Conservation (phyloP, 23 red algal species). For the Gracilaria caudata region DNA sequence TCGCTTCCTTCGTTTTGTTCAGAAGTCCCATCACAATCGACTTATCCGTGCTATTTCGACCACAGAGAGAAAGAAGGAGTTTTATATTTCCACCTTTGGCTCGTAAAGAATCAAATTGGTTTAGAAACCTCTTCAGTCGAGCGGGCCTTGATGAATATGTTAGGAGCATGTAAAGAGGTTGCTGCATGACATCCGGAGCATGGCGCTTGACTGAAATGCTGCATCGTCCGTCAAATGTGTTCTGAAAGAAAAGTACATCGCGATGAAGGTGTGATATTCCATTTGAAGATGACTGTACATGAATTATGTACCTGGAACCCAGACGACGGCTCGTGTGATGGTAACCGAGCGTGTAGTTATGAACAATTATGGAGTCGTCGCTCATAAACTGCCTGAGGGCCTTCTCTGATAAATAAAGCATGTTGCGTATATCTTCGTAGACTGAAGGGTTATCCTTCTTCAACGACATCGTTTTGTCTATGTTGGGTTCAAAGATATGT, state of each 20-base stretch:
- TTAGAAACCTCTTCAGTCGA: constrained; percentile 49
- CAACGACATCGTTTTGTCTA: constrained; percentile 9
- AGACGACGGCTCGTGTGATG: constrained; percentile 11
- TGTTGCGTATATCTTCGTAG: constrained; percentile 2
- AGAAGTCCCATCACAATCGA: not conserved
- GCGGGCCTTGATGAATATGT: constrained; percentile 26
- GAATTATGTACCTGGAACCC: constrained; percentile 48
- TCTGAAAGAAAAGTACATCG: constrained; percentile 34
- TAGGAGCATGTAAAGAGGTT: constrained; percentile 30
- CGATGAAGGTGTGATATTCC: not conserved
- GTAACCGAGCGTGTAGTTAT: constrained; percentile 58
- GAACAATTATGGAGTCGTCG: constrained; percentile 41
- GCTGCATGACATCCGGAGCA: not conserved
- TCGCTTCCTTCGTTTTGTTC: not conserved
- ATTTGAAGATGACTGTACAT: constrained; percentile 21
- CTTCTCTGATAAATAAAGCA: constrained; percentile 9
- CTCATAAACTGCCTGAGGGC: constrained; percentile 1
- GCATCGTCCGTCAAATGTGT: constrained; percentile 50
- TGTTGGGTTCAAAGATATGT: constrained; percentile 46
- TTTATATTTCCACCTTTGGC: not conserved
- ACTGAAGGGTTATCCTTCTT: not conserved
- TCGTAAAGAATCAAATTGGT: constrained; percentile 42
- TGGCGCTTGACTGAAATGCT: not conserved
- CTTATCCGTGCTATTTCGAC: constrained; percentile 17
- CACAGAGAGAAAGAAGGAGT: constrained; percentile 39